phyloP scores from a whole-genome alignment of 257 asterid species.

The Cruciata laevipes region DNA sequence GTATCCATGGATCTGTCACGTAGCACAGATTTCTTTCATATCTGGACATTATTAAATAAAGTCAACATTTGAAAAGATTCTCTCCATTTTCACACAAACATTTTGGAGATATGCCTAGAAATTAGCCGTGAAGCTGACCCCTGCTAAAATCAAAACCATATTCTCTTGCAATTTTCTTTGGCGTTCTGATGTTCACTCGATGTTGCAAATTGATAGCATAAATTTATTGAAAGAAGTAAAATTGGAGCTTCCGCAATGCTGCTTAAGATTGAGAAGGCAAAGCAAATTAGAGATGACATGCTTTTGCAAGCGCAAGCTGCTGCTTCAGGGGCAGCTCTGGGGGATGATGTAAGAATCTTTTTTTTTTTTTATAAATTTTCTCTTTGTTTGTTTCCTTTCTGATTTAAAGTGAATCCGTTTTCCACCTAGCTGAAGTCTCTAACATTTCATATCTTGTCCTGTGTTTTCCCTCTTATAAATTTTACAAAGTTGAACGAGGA shows the following conservation, averaged over 20 bases:
- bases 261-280: slow-evolving; percentile 91
- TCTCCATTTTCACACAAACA: background rate
- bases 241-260: slow-evolving; percentile 77
- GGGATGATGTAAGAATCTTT: slow-evolving; percentile 47
- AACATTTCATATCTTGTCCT: slow-evolving; percentile 5
- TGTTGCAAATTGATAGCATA: slow-evolving; percentile 55
- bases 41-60: background rate
- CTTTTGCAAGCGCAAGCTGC: slow-evolving; percentile 50
- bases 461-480: slow-evolving; percentile 7
- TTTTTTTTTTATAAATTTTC: background rate
- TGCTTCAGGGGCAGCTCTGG: slow-evolving; percentile 43
- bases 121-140: background rate
- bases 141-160: background rate
- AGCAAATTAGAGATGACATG: slow-evolving; percentile 58
- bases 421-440: background rate
- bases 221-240: slow-evolving; percentile 93
- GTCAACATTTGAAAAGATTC: background rate
- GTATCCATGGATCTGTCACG: slow-evolving; percentile 24
- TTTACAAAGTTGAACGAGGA: slow-evolving; percentile 40
- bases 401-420: slow-evolving; percentile 2
- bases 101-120: background rate
- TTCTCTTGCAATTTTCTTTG: background rate
- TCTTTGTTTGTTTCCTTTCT: background rate
- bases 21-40: background rate
- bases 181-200: slow-evolving; percentile 17